Conservation (phyloP, 192 early-diverging fungal genomes). For the Rhizophagus prolifer region DNA sequence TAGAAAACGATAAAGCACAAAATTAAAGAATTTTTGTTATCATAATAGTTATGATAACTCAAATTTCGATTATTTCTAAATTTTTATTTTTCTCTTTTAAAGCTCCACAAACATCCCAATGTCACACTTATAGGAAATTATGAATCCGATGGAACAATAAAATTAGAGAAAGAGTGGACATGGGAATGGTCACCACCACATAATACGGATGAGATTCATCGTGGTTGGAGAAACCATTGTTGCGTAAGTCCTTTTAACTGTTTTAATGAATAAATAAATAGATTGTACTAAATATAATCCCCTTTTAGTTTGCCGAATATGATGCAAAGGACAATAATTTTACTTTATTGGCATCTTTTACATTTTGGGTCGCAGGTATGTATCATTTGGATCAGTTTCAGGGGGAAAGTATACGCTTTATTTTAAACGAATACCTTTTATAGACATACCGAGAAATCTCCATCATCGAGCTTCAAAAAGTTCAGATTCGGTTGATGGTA, state of each 20-base stretch:
- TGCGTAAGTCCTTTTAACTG: conserved; percentile 16
- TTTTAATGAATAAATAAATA: background rate
- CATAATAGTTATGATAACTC: too few relatives aligned
- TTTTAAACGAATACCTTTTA: background rate
- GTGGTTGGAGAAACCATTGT: conserved; percentile 31
- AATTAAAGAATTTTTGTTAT: too few relatives aligned
- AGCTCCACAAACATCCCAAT: conserved; percentile 29
- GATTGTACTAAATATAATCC: background rate
- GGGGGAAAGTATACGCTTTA: background rate
- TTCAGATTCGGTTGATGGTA: conserved; percentile 2
- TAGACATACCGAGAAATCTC: background rate
- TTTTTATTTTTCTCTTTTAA: background rate
- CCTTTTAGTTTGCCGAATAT: conserved; percentile 31
- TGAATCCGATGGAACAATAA: conserved; percentile 4
- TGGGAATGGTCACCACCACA: conserved; percentile 32
- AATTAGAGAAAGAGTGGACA: conserved; percentile 17
- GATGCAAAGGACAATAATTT: conserved; percentile 27
- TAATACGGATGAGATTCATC: conserved; percentile 26
- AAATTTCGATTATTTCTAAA: too few relatives aligned
- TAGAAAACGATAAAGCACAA: too few relatives aligned
- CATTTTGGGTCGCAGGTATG: conserved; percentile 32
- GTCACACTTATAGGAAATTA: conserved; percentile 19
- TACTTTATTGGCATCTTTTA: conserved; percentile 15
- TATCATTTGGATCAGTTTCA: background rate
- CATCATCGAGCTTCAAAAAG: conserved; percentile 21